Base-by-base conservation (phyloP, 495 filamentous ascomycete genomes). In the Chlorociboria aeruginascens region DNA sequence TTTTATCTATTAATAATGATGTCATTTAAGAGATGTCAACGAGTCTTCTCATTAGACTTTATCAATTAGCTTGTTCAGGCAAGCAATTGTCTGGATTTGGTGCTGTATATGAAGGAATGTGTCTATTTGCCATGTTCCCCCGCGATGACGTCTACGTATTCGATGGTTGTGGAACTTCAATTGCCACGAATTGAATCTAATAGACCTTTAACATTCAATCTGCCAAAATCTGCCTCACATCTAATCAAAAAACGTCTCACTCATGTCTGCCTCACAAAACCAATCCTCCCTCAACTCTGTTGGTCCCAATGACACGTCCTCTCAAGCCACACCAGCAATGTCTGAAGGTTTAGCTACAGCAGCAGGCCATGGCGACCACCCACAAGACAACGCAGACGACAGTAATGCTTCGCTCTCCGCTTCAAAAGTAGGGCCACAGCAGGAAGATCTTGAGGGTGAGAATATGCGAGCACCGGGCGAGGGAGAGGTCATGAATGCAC, bases 361-460 rank as follows among this genome's bases (percentile, higher is more conserved):
- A 25, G 51, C 53, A 25, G 54, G 50, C 12, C 54, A 53, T 32
- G 51, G 53, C 12, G 20, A 60, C n/a, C 57, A 55, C 30, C 56
- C 56, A 33, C 32, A 40, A 41, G 56, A 52, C 29, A 40, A 47
- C 12, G 52, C 41, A 32, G 56, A 55, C 35, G 43, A 55, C n/a
- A 54, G 56, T 35, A 56, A 59, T 50, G 53, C 34, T 29, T 48
- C 41, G 1, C 14, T 56, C 13, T 46, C 56, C 28, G 38, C 29
- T 14, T 49, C 53, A 1, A 50, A 46, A 41, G 14, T 53, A 11
- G 56, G 56, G 3, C 50, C 53, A 35, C 53, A 55, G 41, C 40
- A 55, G 13, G 56, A 56, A 32, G 57, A 59, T 44, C 32, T 59
- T 2, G 51, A 56, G 0, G 57, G 57, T 30, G 57, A 59, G 13